Conservation (phyloP, 2,329 filamentous ascomycete genomes). For the Cladosporium austrohemisphaericum region DNA sequence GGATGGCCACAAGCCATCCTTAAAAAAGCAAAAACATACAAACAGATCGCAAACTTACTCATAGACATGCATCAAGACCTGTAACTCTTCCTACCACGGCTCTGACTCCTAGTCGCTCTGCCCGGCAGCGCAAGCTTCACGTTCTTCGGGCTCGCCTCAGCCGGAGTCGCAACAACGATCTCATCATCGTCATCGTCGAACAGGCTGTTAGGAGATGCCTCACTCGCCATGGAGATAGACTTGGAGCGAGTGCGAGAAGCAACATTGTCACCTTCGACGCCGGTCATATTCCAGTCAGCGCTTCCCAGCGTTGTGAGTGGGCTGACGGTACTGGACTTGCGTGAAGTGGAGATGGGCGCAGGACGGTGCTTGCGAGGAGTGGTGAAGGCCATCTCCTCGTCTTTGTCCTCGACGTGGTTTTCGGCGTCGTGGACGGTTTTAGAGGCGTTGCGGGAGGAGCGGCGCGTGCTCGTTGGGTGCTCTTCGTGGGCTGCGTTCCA, state of each 20-base stretch:
- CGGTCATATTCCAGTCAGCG: neutral
- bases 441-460: neutral
- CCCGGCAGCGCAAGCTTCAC: neutral
- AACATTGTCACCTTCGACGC: neutral
- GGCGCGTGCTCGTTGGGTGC: neutral
- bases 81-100: neutral
- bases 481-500: neutral
- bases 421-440: constrained; percentile 2
- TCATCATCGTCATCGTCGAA: neutral
- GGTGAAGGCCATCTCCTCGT: neutral
- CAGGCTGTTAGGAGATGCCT: neutral
- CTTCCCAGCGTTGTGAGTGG: neutral
- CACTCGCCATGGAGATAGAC: neutral
- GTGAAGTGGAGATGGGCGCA: constrained; percentile 2
- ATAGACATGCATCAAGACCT: neutral
- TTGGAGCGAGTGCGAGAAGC: constrained; percentile 10
- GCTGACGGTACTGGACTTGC: constrained; percentile 4
- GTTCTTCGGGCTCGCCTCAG: neutral
- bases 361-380: constrained; percentile 1
- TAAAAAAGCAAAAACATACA: neutral
- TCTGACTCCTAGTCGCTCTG: constrained; percentile 4
- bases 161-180: constrained; percentile 3
- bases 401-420: neutral
- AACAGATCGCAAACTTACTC: neutral
- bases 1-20: neutral